Evolutionary conservation across 805 yeast genomes (phyloP).

Genomic region (Kluyveromyces siamensis): DNA sequence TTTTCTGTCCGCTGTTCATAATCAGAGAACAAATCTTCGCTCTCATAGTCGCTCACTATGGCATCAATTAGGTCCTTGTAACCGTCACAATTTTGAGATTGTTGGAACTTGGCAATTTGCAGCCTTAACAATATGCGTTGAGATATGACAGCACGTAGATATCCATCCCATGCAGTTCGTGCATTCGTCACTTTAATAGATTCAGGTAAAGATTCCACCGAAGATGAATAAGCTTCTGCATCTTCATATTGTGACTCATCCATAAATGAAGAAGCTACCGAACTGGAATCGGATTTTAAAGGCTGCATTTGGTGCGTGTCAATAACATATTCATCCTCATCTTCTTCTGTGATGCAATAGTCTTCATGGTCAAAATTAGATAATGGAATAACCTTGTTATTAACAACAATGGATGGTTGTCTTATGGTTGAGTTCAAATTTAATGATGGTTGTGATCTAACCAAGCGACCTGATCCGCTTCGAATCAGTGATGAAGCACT

Average conservation of each 20-base stretch:
- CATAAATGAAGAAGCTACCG: background rate
- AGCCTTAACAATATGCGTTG: conserved; percentile 21
- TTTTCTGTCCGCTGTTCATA: conserved; percentile 5
- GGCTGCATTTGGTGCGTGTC: conserved; percentile 10
- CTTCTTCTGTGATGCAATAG: conserved; percentile 22
- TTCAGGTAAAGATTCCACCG: conserved; percentile 6
- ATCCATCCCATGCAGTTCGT: conserved; percentile 11
- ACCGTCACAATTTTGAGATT: conserved; percentile 4
- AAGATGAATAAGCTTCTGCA: background rate
- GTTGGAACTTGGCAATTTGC: conserved; percentile 19
- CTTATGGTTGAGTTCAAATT: conserved; percentile 22
- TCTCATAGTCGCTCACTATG: conserved; percentile 8
- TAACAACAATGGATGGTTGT: conserved; percentile 29
- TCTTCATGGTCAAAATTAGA: conserved; percentile 16
- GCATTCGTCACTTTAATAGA: conserved; percentile 5
- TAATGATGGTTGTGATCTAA: conserved; percentile 20
- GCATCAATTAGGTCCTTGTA: conserved; percentile 8
- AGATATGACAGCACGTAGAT: conserved; percentile 19
- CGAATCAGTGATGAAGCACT: conserved; percentile 28
- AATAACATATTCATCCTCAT: conserved; percentile 15
- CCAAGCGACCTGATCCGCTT: conserved; percentile 8
- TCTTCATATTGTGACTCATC: conserved; percentile 3
- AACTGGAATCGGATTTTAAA: background rate
- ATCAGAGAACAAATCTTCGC: conserved; percentile 2
- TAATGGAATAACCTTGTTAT: conserved; percentile 27